Conservation (phyloP, 768 basidiomycete genomes). For the Lactifluus subvellereus region DNA sequence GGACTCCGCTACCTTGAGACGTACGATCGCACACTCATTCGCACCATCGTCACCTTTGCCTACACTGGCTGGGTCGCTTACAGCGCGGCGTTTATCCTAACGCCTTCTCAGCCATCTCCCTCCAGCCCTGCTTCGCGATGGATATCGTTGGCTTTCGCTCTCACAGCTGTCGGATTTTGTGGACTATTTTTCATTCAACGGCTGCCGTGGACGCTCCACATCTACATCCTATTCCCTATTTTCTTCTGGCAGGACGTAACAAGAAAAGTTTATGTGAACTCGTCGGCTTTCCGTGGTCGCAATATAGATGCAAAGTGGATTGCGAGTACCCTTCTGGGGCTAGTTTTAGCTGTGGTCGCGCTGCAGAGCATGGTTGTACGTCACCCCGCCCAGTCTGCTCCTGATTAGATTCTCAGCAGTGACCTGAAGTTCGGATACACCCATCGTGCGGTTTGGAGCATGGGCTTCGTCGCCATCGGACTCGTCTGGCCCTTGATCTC, state of each 20-base stretch:
- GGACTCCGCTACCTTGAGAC: constrained; percentile 79
- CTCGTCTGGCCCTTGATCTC: constrained; percentile 54
- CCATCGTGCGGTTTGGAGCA: constrained; percentile 64
- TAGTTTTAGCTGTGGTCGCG: constrained; percentile 35
- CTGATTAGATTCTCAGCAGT: background rate
- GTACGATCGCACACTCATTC: constrained; percentile 64
- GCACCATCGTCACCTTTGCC: constrained; percentile 59
- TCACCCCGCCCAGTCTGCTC: constrained; percentile 12
- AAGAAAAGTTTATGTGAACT: background rate
- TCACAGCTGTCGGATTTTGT: constrained; percentile 39
- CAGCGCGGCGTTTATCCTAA: constrained; percentile 51
- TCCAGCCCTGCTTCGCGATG: background rate
- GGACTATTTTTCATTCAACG: constrained; percentile 52
- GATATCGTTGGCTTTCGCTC: constrained; percentile 24
- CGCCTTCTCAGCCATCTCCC: constrained; percentile 30
- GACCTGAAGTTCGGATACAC: constrained; percentile 57
- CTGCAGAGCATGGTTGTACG: constrained; percentile 72
- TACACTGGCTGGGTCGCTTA: constrained; percentile 78
- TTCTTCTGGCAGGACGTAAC: constrained; percentile 68
- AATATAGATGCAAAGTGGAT: background rate
- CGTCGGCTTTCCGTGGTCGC: background rate
- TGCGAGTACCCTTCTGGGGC: constrained; percentile 27
- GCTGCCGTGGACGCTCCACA: constrained; percentile 66
- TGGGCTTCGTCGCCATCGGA: constrained; percentile 57
- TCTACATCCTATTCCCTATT: constrained; percentile 68